A percentile compares a stretch with the other conserved stretches of the same genome.
These are phyloP conservation scores for Exutisphaerella laricina DNA, from an alignment of 2,329 filamentous ascomycete species.

Conservation along the genomic window DNA sequence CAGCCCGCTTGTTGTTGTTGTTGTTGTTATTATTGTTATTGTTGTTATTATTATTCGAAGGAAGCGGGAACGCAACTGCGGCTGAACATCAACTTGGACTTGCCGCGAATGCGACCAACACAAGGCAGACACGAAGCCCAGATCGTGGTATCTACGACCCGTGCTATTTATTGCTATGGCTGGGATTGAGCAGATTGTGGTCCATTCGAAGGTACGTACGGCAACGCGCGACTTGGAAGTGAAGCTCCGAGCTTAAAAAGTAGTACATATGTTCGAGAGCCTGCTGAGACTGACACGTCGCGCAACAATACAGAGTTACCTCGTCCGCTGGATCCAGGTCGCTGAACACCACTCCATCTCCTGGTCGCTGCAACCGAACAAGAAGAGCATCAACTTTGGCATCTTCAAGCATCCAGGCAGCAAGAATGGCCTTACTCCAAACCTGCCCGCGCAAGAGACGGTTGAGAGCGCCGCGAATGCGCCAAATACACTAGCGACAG, in stretches of 20 bases:
- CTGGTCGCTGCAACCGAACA: constrained; percentile 96
- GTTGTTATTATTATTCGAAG: no score
- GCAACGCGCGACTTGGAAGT: no score
- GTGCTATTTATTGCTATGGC: constrained; percentile 55
- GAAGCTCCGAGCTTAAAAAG: constrained; percentile 8
- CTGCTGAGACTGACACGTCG: constrained; percentile 8
- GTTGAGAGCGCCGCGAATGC: constrained; percentile 35
- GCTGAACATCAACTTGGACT: no score
- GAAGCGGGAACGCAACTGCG: no score
- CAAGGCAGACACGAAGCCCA: constrained; percentile 1
- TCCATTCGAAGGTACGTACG: constrained; percentile 91
- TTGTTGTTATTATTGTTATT: no score
- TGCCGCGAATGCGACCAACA: constrained; percentile 11
- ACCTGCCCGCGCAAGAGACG: constrained; percentile 39
- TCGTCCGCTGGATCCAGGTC: constrained; percentile 94
- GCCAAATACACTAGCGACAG: constrained; percentile 33
- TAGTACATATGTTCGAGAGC: no score
- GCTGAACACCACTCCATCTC: constrained; percentile 87
- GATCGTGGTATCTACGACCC: neutral
- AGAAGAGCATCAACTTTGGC: constrained; percentile 97
- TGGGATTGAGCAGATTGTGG: constrained; percentile 92
- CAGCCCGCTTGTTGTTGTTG: no score
- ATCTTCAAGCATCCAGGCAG: constrained; percentile 94
- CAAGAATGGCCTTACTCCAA: constrained; percentile 49
- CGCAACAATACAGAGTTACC: constrained; percentile 66